These are phyloP conservation scores for Epichloe aotearoae DNA, from an alignment of 2,329 filamentous ascomycete genomes.

Conservation along the genomic window DNA sequence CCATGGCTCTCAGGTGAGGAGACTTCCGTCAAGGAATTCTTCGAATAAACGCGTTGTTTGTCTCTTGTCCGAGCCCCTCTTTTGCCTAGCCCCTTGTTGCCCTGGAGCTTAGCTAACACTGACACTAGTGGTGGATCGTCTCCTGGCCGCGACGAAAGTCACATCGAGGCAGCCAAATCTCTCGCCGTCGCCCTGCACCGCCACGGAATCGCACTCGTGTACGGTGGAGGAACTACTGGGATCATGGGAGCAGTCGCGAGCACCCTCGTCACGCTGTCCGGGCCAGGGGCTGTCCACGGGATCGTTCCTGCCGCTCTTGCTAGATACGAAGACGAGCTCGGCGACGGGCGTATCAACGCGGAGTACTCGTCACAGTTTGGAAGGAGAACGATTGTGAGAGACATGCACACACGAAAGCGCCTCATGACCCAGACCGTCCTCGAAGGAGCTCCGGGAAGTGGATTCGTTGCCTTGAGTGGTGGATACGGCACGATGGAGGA, in stretches of 20 bases:
- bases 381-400: constrained; percentile 69
- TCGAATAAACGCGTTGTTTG: neutral
- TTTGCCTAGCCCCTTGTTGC: neutral
- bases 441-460: constrained; percentile 65
- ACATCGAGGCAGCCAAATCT: constrained; percentile 62
- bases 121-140: neutral
- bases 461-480: constrained; percentile 79
- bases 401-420: constrained; percentile 91
- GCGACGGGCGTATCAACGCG: constrained; percentile 14
- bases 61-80: neutral
- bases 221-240: constrained; percentile 83
- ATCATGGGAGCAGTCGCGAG: constrained; percentile 88
- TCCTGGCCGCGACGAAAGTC: constrained; percentile 55
- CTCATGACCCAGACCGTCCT: constrained; percentile 83
- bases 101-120: neutral
- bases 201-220: constrained; percentile 69
- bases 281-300: constrained; percentile 71
- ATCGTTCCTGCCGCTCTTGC: constrained; percentile 81
- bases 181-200: constrained; percentile 61
- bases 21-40: neutral
- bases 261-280: constrained; percentile 68
- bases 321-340: constrained; percentile 55
- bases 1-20: neutral
- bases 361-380: constrained; percentile 53
- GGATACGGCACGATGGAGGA: constrained; percentile 93